Evolutionary conservation across 768 basidiomycete genomes (phyloP), one percentile per base, ranked within the genome.

Genomic region (Astraeus odoratus): DNA sequence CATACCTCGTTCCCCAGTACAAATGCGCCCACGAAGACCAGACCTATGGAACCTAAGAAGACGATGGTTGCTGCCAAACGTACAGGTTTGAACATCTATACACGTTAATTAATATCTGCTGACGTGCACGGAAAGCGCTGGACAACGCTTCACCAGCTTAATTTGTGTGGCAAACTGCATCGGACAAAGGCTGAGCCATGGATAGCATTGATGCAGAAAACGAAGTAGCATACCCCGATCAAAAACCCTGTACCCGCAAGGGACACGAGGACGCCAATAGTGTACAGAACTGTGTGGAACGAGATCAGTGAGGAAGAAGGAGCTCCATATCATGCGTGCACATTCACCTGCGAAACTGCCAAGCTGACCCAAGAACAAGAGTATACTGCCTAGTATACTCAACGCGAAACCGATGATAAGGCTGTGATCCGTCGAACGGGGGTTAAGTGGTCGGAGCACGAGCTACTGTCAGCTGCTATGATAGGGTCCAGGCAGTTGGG

Each of bases 31-130:
- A 96, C 75, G 47, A 95, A 91, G 41, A 92, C 82, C 50, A 95
- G 76, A 8, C 64, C 84, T 50, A 96, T 88, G 13, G 84, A 81
- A 1, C 65, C 85, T 10, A 97, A 60, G 61, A 95, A 80, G 27
- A 93, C 58, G 47, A 92, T 61, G 1, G 89, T 80, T 2, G 93
- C 92, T 16, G 88, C 67, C 5, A 95, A 66, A 42, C 93, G 89
- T 18, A 95, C 78, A 40, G 91, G 87, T 65, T 93, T 93, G 76
- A 95, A 95, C 92, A 94, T 94, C 90, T 92, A 53, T 5, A 42
- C 8, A 6, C 0, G 6, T 5, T 13, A 12, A 41, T 25, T 44
- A 5, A 50, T 46, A 20, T 12, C 5, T 18, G 19, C 24, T n/a
- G 24, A 34, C 24, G 35, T 36, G 9, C 4, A 31, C 1, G 3